Percentiles rank a stretch among this genome's conserved stretches.
These are phyloP conservation scores for Eragrostis curvula DNA, from an alignment of 176 grass and related monocot species.

Conservation along the genomic window DNA sequence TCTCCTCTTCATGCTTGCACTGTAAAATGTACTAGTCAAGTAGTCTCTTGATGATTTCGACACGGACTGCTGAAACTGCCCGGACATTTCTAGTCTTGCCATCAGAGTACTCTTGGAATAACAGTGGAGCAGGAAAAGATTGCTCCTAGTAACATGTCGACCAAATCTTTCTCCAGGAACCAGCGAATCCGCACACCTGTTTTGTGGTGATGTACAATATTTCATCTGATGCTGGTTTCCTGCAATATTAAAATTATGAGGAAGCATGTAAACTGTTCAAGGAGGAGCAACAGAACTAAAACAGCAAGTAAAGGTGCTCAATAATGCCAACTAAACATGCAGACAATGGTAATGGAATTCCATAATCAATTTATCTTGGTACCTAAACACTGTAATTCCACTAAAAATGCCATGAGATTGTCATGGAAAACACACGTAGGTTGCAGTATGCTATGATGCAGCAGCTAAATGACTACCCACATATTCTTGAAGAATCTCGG, in stretches of 20 bases:
- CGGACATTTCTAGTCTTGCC: conserved; percentile 5
- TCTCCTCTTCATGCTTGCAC: conserved; percentile 47
- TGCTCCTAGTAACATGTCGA: conserved; percentile 38
- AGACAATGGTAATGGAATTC: background rate
- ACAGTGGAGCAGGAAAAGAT: conserved; percentile 37
- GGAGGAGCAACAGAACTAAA: background rate
- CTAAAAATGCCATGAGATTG: too few relatives aligned
- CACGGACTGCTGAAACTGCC: conserved; percentile 25
- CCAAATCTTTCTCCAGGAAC: conserved; percentile 39
- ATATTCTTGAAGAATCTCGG: conserved; percentile 11
- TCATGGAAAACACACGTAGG: background rate
- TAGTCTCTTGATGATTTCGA: conserved; percentile 17
- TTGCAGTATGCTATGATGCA: background rate
- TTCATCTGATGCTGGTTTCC: conserved; percentile 59
- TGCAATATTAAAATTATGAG: conserved; percentile 16
- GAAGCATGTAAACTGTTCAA: conserved; percentile 2
- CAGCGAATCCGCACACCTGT: conserved; percentile 31
- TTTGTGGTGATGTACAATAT: conserved; percentile 34
- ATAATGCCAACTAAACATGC: background rate
- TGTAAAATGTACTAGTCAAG: conserved; percentile 1
- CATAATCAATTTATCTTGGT: background rate
- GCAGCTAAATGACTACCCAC: background rate
- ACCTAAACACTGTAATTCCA: background rate
- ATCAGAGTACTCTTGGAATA: conserved; percentile 31
- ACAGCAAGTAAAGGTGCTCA: background rate